These are phyloP conservation scores for Fonsecaea erecta DNA, from an alignment of 2,329 filamentous ascomycete species.

Conservation along the genomic window DNA sequence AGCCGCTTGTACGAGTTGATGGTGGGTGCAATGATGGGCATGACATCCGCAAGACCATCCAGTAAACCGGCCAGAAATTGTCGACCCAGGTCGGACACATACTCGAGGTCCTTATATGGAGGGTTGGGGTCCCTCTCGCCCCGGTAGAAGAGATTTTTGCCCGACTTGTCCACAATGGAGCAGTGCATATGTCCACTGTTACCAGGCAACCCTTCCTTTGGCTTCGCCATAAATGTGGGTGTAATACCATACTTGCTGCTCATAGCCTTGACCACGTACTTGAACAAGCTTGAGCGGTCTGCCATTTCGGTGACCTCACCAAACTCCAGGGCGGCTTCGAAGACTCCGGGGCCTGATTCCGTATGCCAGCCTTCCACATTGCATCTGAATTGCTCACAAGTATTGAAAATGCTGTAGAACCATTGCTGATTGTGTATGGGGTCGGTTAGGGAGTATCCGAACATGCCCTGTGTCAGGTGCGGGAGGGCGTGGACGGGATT, in stretches of 20 bases:
- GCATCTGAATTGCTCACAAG: constrained; percentile 76
- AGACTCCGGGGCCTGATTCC: constrained; percentile 90
- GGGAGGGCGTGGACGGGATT: constrained; percentile 77
- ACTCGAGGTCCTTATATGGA: constrained; percentile 73
- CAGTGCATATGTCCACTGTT: constrained; percentile 97
- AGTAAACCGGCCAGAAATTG: constrained; percentile 92
- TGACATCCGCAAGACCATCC: constrained; percentile 87
- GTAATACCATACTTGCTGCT: constrained; percentile 88
- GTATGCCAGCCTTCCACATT: constrained; percentile 95
- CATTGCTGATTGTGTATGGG: constrained; percentile 90
- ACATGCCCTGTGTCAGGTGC: constrained; percentile 89
- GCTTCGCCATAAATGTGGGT: constrained; percentile 99
- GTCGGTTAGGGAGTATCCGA: constrained; percentile 86
- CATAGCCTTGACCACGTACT: constrained; percentile 89
- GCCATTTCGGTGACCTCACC: constrained; percentile 88
- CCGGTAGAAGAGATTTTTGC: constrained; percentile 82
- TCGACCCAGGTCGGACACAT: constrained; percentile 84
- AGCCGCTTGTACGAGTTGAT: constrained; percentile 98
- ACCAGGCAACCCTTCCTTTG: constrained; percentile 83
- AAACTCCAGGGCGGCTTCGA: constrained; percentile 90
- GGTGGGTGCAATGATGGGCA: constrained; percentile 92
- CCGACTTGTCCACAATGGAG: constrained; percentile 78
- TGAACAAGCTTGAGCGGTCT: constrained; percentile 89
- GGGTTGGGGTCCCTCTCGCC: constrained; percentile 72
- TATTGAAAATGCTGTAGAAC: constrained; percentile 85